phyloP scores from a whole-genome alignment of 371 early-diverging fungal genomes.

The Mortierella sp. region DNA sequence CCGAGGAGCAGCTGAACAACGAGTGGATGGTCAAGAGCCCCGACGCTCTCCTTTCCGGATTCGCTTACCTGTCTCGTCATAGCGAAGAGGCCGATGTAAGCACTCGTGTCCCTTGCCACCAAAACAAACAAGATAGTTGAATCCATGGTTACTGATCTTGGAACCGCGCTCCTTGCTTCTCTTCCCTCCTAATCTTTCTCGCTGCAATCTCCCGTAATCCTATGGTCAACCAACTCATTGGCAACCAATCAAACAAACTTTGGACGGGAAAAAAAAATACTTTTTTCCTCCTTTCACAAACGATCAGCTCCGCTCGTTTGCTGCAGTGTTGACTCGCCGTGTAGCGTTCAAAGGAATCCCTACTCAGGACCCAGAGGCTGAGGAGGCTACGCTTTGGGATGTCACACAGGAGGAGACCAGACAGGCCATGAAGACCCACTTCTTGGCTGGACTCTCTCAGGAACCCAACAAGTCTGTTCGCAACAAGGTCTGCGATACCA shows the following conservation, averaged over 20 bases:
- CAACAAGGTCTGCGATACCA: constrained; percentile 92
- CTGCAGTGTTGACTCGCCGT: constrained; percentile 90
- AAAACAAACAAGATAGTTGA: neutral
- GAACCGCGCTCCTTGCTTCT: neutral
- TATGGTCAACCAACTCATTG: constrained; percentile 4
- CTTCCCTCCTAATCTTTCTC: constrained; percentile 1
- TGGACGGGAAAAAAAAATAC: neutral
- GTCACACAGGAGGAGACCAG: constrained; percentile 73
- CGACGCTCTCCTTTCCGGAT: constrained; percentile 73
- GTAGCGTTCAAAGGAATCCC: constrained; percentile 78
- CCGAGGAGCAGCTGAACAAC: constrained; percentile 79
- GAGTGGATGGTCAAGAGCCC: constrained; percentile 79
- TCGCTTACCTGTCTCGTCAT: constrained; percentile 70
- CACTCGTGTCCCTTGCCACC: constrained; percentile 6
- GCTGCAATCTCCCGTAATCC: neutral
- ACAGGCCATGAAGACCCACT: constrained; percentile 72
- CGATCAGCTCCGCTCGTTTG: constrained; percentile 84
- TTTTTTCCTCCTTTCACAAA: neutral
- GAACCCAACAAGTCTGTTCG: constrained; percentile 81
- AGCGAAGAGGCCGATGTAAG: constrained; percentile 67
- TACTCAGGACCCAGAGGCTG: constrained; percentile 60
- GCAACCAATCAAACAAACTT: too few species aligned
- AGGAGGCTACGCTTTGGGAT: constrained; percentile 74
- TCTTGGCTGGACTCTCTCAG: constrained; percentile 79
- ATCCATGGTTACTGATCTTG: neutral